Evolutionary conservation across 148 eudicot genomes (phyloP), one percentile per base, ranked within the genome.

Genomic region (Beta vulgaris): DNA sequence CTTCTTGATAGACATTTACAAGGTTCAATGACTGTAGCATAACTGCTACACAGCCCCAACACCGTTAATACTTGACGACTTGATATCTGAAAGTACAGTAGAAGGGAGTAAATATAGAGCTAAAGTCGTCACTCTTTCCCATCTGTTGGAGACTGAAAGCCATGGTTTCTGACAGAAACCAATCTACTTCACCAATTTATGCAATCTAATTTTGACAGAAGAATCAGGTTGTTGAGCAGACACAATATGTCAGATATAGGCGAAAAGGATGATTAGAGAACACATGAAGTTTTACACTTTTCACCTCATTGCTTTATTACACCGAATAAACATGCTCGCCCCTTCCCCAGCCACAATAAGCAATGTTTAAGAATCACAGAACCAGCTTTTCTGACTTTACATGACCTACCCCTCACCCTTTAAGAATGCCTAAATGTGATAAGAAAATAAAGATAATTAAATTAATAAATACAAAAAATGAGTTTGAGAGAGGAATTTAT

Each of bases 301-400:
- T 57, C 51, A 72, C 64, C 65, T 73, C 53, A 73, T 73, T 42
- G 76, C 76, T 73, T 73, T 73, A 73, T 73, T 73, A 40, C 37
- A 57, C 16, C 49, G 25, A 55, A 37, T 37, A 54, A 58, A 39
- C 71, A 46, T 3, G 12, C 31, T 21, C 53, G 4, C 70, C 28
- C 73, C 42, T 34, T 13, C 39, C 43, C 58, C 35, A 14, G 2
- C 10, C 61, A 71, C 53, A 48, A 71, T 57, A 64, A 51, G 71
- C 69, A 53, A 71, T 55, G 75, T 63, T 32, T 62, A 62, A 67
- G 80, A 61, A 71, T 71, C 73, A 69, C n/a, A 59, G 19, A 71
- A 71, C 80, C 46, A 62, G 40, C 74, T 75, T 39, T 55, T 66
- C 48, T 16, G 72, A 63, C 64, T 69, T 42, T 62, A 64, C 67